Percentiles rank a stretch among this genome's conserved stretches.
These are phyloP conservation scores for Fusarium tupiense DNA, from an alignment of 2,329 filamentous ascomycete genomes.

Conservation along the genomic window DNA sequence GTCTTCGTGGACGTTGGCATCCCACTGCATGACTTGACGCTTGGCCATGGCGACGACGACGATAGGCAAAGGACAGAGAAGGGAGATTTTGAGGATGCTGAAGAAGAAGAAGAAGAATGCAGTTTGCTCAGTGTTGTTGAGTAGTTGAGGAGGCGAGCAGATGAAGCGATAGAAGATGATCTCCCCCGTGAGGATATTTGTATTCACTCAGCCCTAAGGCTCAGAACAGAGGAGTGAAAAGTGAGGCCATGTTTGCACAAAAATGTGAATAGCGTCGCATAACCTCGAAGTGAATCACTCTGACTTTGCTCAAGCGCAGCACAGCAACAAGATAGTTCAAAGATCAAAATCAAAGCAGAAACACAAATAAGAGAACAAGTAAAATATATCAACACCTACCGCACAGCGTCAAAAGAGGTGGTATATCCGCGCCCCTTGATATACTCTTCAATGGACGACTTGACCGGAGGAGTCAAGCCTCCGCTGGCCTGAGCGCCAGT, in stretches of 20 bases:
- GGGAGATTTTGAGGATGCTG: neutral
- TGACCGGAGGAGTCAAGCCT: conserved; percentile 43
- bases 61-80: neutral
- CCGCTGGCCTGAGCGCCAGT: conserved; percentile 40
- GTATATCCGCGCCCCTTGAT: conserved; percentile 47
- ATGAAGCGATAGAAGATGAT: neutral
- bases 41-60: conserved; percentile 37
- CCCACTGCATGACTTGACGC: conserved; percentile 53
- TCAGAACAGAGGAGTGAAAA: neutral
- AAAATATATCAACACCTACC: conserved; percentile 47
- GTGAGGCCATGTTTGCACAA: neutral
- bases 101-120: neutral
- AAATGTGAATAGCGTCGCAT: neutral
- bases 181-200: neutral
- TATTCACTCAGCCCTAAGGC: neutral
- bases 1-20: conserved; percentile 53
- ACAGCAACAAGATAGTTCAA: neutral
- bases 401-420: conserved; percentile 57
- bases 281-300: neutral
- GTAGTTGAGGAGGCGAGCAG: neutral
- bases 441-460: conserved; percentile 46
- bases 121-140: neutral
- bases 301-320: conserved; percentile 2
- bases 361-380: neutral
- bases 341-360: neutral